These are phyloP conservation scores for Coemansia sp. DNA, from an alignment of 371 early-diverging fungal genomes.

Conservation along the genomic window DNA sequence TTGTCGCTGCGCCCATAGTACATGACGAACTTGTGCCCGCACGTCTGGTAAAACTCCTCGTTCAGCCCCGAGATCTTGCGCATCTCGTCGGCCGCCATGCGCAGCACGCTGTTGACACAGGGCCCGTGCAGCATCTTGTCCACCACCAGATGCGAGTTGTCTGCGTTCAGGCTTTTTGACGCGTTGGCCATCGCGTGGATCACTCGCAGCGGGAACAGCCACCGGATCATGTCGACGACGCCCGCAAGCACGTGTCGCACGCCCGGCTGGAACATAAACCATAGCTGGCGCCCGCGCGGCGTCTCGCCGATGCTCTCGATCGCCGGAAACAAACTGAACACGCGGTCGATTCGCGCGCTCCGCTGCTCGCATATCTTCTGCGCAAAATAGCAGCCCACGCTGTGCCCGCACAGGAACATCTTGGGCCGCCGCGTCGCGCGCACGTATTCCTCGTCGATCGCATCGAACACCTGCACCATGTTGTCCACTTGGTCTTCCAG, in stretches of 20 bases:
- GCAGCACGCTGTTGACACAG: conserved; percentile 63
- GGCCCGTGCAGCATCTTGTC: conserved; percentile 61
- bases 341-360: conserved; percentile 58
- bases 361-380: conserved; percentile 54
- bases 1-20: conserved; percentile 76
- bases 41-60: conserved; percentile 58
- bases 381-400: conserved; percentile 48
- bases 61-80: conserved; percentile 64
- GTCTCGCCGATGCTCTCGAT: conserved; percentile 72
- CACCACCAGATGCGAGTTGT: conserved; percentile 57
- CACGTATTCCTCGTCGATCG: conserved; percentile 27
- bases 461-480: conserved; percentile 39
- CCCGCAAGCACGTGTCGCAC: conserved; percentile 50
- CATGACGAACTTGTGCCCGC: conserved; percentile 69
- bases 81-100: conserved; percentile 79
- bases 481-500: conserved; percentile 40
- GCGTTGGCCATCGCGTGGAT: conserved; percentile 39
- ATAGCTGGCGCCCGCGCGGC: conserved; percentile 69
- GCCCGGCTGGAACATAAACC: conserved; percentile 55
- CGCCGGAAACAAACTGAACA: conserved; percentile 77
- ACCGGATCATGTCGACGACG: conserved; percentile 48
- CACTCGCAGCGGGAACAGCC: conserved; percentile 49
- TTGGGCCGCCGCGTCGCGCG: conserved; percentile 11
- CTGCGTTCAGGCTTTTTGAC: conserved; percentile 56
- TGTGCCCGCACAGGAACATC: conserved; percentile 49